Evolutionary conservation across 805 yeast genomes (phyloP), one percentile per base, ranked within the genome.

Genomic region (Candida taoyuanica): DNA sequence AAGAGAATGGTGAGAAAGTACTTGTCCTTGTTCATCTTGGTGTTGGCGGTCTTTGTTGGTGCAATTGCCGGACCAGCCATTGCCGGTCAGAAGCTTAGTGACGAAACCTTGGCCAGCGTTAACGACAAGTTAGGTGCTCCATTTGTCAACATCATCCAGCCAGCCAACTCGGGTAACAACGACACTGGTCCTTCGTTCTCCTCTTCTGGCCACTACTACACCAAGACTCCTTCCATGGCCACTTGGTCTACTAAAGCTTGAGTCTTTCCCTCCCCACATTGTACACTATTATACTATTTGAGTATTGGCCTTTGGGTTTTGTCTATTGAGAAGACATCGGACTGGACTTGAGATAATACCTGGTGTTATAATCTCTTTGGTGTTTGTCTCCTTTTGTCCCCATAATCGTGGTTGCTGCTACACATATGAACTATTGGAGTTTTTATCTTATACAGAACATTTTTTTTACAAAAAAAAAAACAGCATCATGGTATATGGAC

Each of bases 1-100:
- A 87, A 84, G 83, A 82, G 98, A 71, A 91, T 93, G 95, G 95
- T 93, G 26, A 81, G 85, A 67, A 88, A 87, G 68, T 93, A 93
- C 73, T 80, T 94, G 47, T 65, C 85, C 9, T 70, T 94, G 61
- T 93, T 81, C 75, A 78, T 86, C 56, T 53, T 67, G 40, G 68
- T 93, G 46, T 67, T 94, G 54, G 59, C 76, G 34, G 57, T 87
- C 43, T 88, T 88, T 54, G 76, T 79, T 48, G 81, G 74, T 33
- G 65, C 91, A 62, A 80, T 93, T 58, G 82, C 80, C 48, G 97
- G 93, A 31, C 98, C 99, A 49, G 96, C 96, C 25, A 82, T 76
- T 48, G 98, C 91, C 19, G 76, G 86, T 33, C 65, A 74, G 38
- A 67, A 72, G 38, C 70, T 79, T 48, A 55, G 67, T 18, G 49